Conservation (phyloP, 768 basidiomycete genomes). For the Lenzites betulinus region DNA sequence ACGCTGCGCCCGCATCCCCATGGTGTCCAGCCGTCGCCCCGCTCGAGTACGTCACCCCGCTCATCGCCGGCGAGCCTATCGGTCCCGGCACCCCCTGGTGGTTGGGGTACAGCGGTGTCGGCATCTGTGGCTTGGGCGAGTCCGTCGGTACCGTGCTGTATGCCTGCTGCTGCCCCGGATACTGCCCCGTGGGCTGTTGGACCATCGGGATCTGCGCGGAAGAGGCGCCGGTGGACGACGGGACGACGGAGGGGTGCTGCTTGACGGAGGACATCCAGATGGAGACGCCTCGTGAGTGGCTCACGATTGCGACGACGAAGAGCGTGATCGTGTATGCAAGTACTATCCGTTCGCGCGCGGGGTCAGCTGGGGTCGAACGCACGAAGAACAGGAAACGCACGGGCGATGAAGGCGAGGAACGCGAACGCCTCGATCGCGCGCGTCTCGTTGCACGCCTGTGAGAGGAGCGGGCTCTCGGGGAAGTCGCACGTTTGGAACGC, state of each 20-base stretch:
- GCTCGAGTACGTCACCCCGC: too few species aligned
- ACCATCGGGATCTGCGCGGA: neutral
- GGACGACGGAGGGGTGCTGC: neutral
- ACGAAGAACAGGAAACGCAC: slow-evolving; percentile 22
- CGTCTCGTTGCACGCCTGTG: slow-evolving; percentile 28
- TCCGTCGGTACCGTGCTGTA: neutral
- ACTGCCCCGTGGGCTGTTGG: neutral
- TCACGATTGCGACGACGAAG: slow-evolving; percentile 19
- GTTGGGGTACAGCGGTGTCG: neutral
- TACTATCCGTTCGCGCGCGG: slow-evolving; percentile 1
- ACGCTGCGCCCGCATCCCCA: too few species aligned
- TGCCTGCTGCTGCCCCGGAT: neutral
- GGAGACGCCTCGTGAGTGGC: slow-evolving; percentile 6
- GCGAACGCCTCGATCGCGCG: slow-evolving; percentile 32
- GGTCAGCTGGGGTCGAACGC: too few species aligned
- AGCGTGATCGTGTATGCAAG: slow-evolving; percentile 19
- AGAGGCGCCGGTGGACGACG: neutral
- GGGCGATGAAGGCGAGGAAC: slow-evolving; percentile 29
- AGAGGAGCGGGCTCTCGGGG: slow-evolving; percentile 13
- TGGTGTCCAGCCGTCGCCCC: too few species aligned
- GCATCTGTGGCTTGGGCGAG: neutral
- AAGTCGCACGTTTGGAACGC: slow-evolving; percentile 23
- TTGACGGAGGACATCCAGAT: slow-evolving; percentile 20
- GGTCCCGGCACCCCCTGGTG: too few species aligned
- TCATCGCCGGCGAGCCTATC: too few species aligned